A percentile compares a stretch with the other conserved stretches of the same genome.
Evolutionary conservation across 139 green algal genomes (phyloP).

Genomic region (Bryopsis sp.): DNA sequence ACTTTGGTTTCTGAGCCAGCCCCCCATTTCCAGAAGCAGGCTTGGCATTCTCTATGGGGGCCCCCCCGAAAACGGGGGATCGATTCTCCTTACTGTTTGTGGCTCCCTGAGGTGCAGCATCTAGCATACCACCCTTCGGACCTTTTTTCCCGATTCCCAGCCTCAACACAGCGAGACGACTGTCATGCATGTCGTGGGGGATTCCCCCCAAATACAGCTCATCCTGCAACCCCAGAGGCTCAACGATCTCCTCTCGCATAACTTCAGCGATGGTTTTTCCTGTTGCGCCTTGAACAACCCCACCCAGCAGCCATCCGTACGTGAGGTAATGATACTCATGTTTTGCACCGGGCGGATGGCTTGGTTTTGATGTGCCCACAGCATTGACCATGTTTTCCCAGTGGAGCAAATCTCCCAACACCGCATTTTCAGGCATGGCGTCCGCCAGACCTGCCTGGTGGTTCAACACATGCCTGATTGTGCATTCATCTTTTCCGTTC

Average conservation of each 20-base stretch:
- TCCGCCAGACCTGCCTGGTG: conserved; percentile 21
- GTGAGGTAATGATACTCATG: conserved; percentile 16
- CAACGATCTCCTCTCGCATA: background rate
- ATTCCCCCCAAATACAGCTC: conserved; percentile 1
- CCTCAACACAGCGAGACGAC: conserved; percentile 3
- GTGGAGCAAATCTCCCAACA: background rate
- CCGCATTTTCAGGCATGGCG: conserved; percentile 4
- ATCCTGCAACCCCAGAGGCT: background rate
- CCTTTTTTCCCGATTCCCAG: background rate
- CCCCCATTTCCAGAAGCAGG: no score
- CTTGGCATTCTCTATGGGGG: no score
- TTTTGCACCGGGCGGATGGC: conserved; percentile 5
- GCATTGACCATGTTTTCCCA: background rate
- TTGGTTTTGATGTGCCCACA: background rate
- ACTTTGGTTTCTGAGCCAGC: no score
- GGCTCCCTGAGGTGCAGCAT: background rate
- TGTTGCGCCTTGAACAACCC: background rate
- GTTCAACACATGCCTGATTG: conserved; percentile 32
- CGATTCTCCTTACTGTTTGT: no score
- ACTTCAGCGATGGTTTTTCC: conserved; percentile 4
- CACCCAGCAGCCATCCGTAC: conserved; percentile 8
- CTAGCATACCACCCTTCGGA: background rate
- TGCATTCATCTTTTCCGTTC: conserved; percentile 33
- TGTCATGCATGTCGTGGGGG: background rate
- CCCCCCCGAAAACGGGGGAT: no score